These are phyloP conservation scores for Auricularia sp. DNA, from an alignment of 768 basidiomycete species.

Conservation along the genomic window DNA sequence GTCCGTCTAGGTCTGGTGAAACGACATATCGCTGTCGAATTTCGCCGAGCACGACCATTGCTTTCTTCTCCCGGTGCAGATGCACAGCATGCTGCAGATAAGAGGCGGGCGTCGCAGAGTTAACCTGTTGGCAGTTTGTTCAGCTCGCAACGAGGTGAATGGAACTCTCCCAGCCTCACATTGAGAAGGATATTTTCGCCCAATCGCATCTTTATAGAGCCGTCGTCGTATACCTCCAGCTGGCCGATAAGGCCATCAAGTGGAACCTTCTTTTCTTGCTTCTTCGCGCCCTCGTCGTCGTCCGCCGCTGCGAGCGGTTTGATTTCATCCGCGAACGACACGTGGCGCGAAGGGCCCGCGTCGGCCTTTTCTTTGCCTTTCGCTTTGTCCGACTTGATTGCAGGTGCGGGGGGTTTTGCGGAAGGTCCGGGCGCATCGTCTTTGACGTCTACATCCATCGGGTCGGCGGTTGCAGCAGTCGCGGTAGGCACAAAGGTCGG, in stretches of 20 bases:
- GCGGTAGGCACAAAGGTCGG: slow-evolving; percentile 50
- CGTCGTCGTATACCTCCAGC: slow-evolving; percentile 77
- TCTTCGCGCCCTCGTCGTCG: slow-evolving; percentile 23
- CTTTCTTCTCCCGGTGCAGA: slow-evolving; percentile 50
- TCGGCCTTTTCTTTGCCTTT: slow-evolving; percentile 10
- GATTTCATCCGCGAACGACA: slow-evolving; percentile 55
- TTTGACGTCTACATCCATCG: slow-evolving; percentile 27
- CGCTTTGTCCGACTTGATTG: slow-evolving; percentile 6
- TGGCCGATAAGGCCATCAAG: slow-evolving; percentile 76
- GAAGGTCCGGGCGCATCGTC: background rate
- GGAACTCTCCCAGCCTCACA: slow-evolving; percentile 33
- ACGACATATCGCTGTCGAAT: slow-evolving; percentile 77
- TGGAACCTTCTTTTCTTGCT: slow-evolving; percentile 21
- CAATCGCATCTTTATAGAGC: slow-evolving; percentile 78
- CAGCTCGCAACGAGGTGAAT: background rate
- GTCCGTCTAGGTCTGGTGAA: slow-evolving; percentile 71
- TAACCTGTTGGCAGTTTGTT: slow-evolving; percentile 40
- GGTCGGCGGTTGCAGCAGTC: slow-evolving; percentile 21
- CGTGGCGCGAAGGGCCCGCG: slow-evolving; percentile 33
- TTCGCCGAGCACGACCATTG: slow-evolving; percentile 69
- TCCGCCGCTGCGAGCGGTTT: slow-evolving; percentile 30
- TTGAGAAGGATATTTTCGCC: slow-evolving; percentile 74
- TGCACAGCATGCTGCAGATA: slow-evolving; percentile 84
- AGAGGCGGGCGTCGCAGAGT: slow-evolving; percentile 71
- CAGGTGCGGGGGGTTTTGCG: background rate